Evolutionary conservation across 2,329 filamentous ascomycete species (phyloP).

Genomic region (Pezicula rhizophila): DNA sequence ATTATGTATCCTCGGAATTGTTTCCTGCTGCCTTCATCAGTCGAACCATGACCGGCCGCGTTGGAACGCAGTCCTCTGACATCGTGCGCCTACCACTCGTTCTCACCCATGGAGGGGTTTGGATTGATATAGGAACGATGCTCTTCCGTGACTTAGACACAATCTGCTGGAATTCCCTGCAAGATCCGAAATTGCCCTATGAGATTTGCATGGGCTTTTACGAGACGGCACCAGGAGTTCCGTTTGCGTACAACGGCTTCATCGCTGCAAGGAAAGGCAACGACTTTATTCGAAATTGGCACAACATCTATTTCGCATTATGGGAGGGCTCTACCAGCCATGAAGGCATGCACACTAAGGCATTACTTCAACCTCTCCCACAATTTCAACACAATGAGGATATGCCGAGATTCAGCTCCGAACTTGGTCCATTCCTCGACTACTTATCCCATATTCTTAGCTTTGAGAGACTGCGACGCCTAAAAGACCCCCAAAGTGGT

Average conservation of each 20-base stretch:
- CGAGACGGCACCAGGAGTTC: conserved; percentile 14
- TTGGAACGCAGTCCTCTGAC: conserved; percentile 40
- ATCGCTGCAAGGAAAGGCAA: conserved; percentile 36
- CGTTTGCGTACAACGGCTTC: conserved; percentile 34
- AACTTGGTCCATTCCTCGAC: conserved; percentile 9
- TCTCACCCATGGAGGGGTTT: conserved; percentile 36
- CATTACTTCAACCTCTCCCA: conserved; percentile 25
- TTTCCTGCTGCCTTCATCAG: conserved; percentile 37
- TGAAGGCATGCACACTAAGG: conserved; percentile 28
- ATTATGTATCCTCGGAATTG: conserved; percentile 29
- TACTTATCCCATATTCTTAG: conserved; percentile 27
- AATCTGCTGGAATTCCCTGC: conserved; percentile 36
- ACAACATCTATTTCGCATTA: conserved; percentile 30
- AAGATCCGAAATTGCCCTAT: conserved; percentile 29
- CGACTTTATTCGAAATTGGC: conserved; percentile 38
- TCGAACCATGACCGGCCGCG: conserved; percentile 37
- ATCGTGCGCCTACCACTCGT: conserved; percentile 38
- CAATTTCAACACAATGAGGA: conserved; percentile 17
- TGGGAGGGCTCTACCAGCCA: conserved; percentile 30
- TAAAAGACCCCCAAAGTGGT: conserved; percentile 28
- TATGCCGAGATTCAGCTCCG: not conserved
- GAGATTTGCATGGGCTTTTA: conserved; percentile 28
- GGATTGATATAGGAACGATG: conserved; percentile 37
- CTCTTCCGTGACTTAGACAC: conserved; percentile 35
- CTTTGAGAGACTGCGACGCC: conserved; percentile 28